Base-by-base conservation (phyloP, 257 asterid genomes). In the Solanum tacnaense region DNA sequence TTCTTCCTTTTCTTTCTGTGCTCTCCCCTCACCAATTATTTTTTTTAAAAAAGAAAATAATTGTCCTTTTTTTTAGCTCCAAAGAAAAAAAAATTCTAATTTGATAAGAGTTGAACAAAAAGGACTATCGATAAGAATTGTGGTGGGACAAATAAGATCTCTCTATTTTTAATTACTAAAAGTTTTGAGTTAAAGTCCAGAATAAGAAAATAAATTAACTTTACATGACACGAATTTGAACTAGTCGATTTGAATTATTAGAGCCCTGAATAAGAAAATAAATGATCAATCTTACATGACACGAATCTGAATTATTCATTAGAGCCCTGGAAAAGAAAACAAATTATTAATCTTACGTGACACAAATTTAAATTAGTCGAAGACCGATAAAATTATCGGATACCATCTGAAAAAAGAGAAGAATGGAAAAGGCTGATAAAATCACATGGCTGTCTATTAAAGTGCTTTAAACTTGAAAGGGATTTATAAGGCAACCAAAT, bases 371-470 rank as follows among this genome's bases (percentile, higher is more conserved):
- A 52, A 52, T 46, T 46, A 46, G 1, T 13, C 0, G 5, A 13
- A 46, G 18, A 46, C 56, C 2, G 2, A 46, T 13, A 46, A 46
- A 46, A 46, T 52, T 56, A 56, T 7, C 5, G 1, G 12, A 56
- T 20, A 18, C n/a, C 65, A 56, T 56, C 67, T 7, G 25, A 7
- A 2, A 56, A 23, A 65, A n/a, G 29, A 65, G 16, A 65, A 25
- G 32, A 67, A 65, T n/a, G 36, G 86, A 44, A 91, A 92, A 92
- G 86, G 93, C 93, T 91, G 93, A 92, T 72, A 49, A 78, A 58
- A 78, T 88, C 94, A 91, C 94, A 90, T 92, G 94, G 88, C 44
- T 88, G 87, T 84, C 93, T 88, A 87, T 87, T 79, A 84, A 90
- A 92, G 90, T 83, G 87, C 87, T 88, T 89, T 89, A 84, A 84